Base-by-base conservation (phyloP, 768 basidiomycete genomes). In the Xerocomellus chrysenteron region DNA sequence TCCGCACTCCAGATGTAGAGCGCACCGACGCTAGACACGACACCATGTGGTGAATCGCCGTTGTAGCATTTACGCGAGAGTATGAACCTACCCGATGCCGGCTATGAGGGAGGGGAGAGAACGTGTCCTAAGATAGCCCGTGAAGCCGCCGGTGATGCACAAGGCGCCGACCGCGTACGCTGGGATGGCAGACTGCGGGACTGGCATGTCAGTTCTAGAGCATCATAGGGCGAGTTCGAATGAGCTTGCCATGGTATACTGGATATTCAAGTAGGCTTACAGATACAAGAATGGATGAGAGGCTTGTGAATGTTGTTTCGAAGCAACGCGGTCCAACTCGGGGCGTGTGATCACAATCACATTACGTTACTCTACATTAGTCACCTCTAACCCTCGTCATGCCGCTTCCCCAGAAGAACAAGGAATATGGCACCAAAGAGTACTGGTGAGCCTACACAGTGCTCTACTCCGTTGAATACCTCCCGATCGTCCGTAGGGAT, bases 41-140 rank as follows among this genome's bases (percentile, higher is more conserved):
- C 24, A 26, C 21, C 13, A 19, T 7, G n/a, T 43, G 19, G 50
- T 56, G 60, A 56, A 36, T 16, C 26, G 14, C 32, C 26, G 32
- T 16, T 16, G 7, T 32, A 21, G 36, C 7, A 24, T 3, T 14
- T 12, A 17, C 13, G 21, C 19, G 48, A 21, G 32, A 14, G 5
- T 37, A 37, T 36, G 52, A 48, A 69, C 84, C 42, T 63, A 92
- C 90, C 86, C 79, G 43, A 91, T 81, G 39, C 92, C 92, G 55
- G 92, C 92, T 19, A 93, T 83, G 41, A 94, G 70, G 13, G 92
- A 93, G 7, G 92, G 92, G 32, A 93, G 76, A 33, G 90, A 93
- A 24, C 86, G 82, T 57, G 86, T 89, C 62, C 82, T 78, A 8
- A 76, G 82, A 59, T 83, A 91, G 32, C 89, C 92, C 42, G 85